Evolutionary conservation across 148 eudicot genomes (phyloP).

Genomic region (Pharnaceum exiguum): DNA sequence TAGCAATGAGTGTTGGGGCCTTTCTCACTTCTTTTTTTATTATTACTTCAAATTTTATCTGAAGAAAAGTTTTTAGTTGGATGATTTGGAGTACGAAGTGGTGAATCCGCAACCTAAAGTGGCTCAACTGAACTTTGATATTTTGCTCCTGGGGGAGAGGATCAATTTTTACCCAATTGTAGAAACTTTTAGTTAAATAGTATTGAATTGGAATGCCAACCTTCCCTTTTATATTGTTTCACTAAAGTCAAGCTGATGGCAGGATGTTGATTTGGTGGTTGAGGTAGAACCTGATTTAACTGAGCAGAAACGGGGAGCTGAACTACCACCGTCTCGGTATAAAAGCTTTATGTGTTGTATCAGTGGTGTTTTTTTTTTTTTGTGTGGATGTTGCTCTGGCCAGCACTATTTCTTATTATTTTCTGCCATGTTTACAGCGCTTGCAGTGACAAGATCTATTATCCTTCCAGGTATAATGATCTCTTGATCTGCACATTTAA

Average conservation of each 20-base stretch:
- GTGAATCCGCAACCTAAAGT: too few species aligned
- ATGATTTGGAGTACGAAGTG: too few species aligned
- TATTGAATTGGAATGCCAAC: too few species aligned
- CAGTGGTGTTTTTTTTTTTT: neutral
- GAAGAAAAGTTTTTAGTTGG: too few species aligned
- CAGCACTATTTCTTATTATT: neutral
- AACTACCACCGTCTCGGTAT: slow-evolving; percentile 34
- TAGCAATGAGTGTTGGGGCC: too few species aligned
- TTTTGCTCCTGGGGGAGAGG: too few species aligned
- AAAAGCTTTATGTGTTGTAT: neutral
- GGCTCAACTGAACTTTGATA: too few species aligned
- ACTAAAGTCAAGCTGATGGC: slow-evolving; percentile 17
- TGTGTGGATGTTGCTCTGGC: neutral
- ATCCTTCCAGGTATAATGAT: slow-evolving; percentile 62
- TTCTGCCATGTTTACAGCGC: slow-evolving; percentile 33
- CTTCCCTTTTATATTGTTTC: neutral
- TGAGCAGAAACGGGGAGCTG: slow-evolving; percentile 21
- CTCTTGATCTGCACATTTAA: slow-evolving; percentile 1
- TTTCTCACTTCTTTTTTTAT: too few species aligned
- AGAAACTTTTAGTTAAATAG: too few species aligned
- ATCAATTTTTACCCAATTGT: too few species aligned
- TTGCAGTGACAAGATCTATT: slow-evolving; percentile 48
- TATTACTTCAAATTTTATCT: too few species aligned
- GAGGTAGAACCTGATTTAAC: slow-evolving; percentile 53
- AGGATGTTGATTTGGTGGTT: slow-evolving; percentile 54